A percentile compares a stretch with the other conserved stretches of the same genome.
These are phyloP conservation scores for Crucibulum laeve DNA, from an alignment of 768 basidiomycete genomes.

Conservation along the genomic window DNA sequence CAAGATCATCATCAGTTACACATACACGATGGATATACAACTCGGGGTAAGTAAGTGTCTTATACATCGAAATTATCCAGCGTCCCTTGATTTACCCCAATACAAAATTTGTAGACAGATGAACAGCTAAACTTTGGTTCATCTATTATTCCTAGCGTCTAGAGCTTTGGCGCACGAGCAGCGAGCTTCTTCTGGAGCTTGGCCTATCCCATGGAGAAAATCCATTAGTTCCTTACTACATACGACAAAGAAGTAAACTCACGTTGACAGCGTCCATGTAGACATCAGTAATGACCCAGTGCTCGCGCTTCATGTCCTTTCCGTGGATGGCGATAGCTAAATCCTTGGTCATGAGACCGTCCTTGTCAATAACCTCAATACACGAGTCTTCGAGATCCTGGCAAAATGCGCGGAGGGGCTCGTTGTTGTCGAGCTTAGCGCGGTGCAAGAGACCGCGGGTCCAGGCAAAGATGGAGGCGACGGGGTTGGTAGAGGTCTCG, in stretches of 20 bases:
- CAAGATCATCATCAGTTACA: too few relatives aligned
- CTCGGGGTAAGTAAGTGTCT: too few relatives aligned
- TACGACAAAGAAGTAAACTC: conserved; percentile 19
- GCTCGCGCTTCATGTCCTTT: conserved; percentile 84
- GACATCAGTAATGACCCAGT: conserved; percentile 94
- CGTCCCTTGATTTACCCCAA: too few relatives aligned
- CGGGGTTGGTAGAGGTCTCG: conserved; percentile 98
- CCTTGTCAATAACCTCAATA: conserved; percentile 85
- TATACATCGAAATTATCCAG: too few relatives aligned
- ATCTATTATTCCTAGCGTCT: background rate
- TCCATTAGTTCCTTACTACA: background rate
- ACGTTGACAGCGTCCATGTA: conserved; percentile 95
- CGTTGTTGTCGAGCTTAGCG: conserved; percentile 87
- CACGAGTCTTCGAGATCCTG: conserved; percentile 80
- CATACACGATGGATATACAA: too few relatives aligned
- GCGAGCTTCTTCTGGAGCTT: conserved; percentile 43
- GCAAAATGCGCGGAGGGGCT: conserved; percentile 69
- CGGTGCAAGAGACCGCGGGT: conserved; percentile 91
- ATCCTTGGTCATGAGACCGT: conserved; percentile 97
- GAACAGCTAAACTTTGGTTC: background rate
- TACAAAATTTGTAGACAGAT: background rate
- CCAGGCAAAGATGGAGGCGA: conserved; percentile 99
- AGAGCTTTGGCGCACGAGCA: conserved; percentile 15
- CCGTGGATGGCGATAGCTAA: conserved; percentile 93
- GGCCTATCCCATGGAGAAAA: conserved; percentile 19